These are phyloP conservation scores for Colletotrichum chlorophyti DNA, from an alignment of 2,329 filamentous ascomycete genomes.

Conservation along the genomic window DNA sequence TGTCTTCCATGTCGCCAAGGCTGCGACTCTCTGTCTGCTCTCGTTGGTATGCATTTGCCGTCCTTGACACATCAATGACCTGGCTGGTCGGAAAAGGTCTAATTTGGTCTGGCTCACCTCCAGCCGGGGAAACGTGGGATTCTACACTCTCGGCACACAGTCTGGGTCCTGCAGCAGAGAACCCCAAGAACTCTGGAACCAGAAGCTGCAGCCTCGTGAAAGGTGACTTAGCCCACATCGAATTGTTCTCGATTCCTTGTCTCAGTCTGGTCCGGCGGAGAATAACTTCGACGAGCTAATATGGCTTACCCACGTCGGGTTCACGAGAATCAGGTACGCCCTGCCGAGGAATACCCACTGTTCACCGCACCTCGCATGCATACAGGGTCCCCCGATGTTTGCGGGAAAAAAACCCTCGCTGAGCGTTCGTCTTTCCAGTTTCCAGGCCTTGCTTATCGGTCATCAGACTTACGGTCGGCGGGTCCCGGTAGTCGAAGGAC, in stretches of 20 bases:
- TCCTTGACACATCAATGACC: not conserved
- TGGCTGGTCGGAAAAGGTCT: not conserved
- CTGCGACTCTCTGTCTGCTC: constrained; percentile 6
- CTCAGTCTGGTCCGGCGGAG: constrained; percentile 8
- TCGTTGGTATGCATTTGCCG: not conserved
- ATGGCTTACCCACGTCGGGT: constrained; percentile 13
- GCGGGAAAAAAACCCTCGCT: constrained; percentile 13
- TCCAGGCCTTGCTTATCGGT: constrained; percentile 1
- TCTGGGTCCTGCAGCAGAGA: constrained; percentile 1
- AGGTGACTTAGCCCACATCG: not conserved
- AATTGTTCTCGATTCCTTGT: constrained; percentile 12
- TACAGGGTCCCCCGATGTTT: constrained; percentile 24
- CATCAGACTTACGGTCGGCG: not conserved
- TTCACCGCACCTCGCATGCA: constrained; percentile 25
- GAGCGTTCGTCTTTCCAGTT: not conserved
- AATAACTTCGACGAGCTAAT: constrained; percentile 13
- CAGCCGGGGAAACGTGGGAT: constrained; percentile 9
- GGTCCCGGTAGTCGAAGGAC: not conserved
- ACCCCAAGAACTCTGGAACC: no score
- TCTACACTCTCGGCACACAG: not conserved
- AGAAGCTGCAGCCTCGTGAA: not conserved
- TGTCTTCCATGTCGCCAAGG: constrained; percentile 16
- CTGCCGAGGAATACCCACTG: constrained; percentile 19
- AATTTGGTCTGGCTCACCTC: constrained; percentile 3
- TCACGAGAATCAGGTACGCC: constrained; percentile 5